Evolutionary conservation across 176 grass and related monocot genomes (phyloP).

Genomic region (Juncus effusus): DNA sequence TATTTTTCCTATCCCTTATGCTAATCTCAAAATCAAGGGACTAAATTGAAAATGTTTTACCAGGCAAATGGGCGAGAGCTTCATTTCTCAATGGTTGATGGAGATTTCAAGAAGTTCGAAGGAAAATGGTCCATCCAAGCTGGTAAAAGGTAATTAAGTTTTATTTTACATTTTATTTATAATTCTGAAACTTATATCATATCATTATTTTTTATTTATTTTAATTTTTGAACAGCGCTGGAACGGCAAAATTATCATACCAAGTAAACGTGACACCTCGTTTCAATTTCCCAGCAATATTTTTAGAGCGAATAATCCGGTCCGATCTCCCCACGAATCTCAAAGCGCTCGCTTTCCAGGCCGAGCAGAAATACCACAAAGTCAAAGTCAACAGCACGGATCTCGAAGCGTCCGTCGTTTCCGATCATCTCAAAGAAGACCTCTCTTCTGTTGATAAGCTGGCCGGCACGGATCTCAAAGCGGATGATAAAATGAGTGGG

Average conservation of each 20-base stretch:
- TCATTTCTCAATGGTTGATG: constrained; percentile 89
- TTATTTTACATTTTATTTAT: not conserved
- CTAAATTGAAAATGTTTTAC: not conserved
- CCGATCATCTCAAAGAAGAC: not conserved
- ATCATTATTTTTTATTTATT: constrained; percentile 7
- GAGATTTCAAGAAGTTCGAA: constrained; percentile 98
- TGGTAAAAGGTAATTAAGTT: constrained; percentile 54
- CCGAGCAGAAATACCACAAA: constrained; percentile 61
- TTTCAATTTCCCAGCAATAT: constrained; percentile 92
- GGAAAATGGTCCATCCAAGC: constrained; percentile 80
- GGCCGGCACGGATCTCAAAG: not conserved
- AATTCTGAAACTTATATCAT: not conserved
- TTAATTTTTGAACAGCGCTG: constrained; percentile 39
- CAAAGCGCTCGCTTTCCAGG: constrained; percentile 62
- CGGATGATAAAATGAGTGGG: not conserved
- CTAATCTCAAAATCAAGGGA: not conserved
- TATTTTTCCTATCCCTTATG: not conserved
- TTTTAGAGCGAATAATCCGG: constrained; percentile 91
- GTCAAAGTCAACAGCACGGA: constrained; percentile 33
- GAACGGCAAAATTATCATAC: constrained; percentile 61
- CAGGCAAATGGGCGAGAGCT: constrained; percentile 79
- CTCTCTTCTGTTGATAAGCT: not conserved
- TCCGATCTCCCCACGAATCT: constrained; percentile 95
- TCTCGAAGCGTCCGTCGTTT: constrained; percentile 24
- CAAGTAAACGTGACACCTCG: constrained; percentile 88